Conservation (phyloP, 805 yeast genomes). For the Saccharomycopsis babjevae region DNA sequence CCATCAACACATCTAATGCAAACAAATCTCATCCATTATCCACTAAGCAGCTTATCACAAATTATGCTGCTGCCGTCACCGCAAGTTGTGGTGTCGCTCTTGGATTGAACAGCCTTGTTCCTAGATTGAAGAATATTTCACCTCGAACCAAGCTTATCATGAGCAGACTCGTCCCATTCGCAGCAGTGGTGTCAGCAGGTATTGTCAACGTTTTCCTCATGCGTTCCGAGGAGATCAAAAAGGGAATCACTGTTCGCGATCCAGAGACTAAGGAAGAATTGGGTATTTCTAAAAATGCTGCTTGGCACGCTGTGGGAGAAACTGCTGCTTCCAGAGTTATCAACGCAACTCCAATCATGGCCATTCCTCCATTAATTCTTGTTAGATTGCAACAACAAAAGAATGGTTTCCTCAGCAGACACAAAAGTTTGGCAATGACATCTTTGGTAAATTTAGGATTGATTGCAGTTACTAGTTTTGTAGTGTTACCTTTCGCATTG, state of each 20-base stretch:
- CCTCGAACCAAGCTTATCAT: constrained; percentile 61
- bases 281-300: constrained; percentile 78
- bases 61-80: constrained; percentile 79
- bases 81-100: constrained; percentile 95
- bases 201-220: constrained; percentile 90
- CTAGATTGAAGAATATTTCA: constrained; percentile 60
- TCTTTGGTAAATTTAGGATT: constrained; percentile 74
- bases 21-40: constrained; percentile 90
- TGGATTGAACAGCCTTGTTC: constrained; percentile 88
- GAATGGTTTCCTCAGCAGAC: constrained; percentile 42
- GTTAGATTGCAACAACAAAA: constrained; percentile 58
- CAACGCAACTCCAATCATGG: constrained; percentile 97
- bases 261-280: constrained; percentile 51
- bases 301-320: constrained; percentile 88
- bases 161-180: constrained; percentile 90
- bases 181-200: constrained; percentile 97
- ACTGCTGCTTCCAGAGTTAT: constrained; percentile 92
- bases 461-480: constrained; percentile 75
- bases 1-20: constrained; percentile 91
- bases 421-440: constrained; percentile 55
- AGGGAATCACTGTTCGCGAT: constrained; percentile 55
- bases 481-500: constrained; percentile 86
- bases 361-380: constrained; percentile 78
- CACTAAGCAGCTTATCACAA: constrained; percentile 63
- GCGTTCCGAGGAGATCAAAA: constrained; percentile 89